Conservation (phyloP, 768 basidiomycete species). For the Mycena indigotica region DNA sequence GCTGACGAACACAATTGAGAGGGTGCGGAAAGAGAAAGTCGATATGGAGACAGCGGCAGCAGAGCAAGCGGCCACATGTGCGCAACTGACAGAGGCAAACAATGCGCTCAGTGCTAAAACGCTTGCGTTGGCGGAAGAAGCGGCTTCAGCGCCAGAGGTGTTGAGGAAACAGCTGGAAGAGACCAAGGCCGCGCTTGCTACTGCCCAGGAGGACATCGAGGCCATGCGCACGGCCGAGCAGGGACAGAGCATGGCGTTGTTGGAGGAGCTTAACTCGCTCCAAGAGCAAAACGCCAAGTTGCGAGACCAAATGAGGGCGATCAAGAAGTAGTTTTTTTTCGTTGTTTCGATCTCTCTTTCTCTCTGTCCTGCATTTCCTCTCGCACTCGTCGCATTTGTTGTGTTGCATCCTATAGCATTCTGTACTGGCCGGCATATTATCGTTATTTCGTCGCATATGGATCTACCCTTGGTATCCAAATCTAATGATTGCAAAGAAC, state of each 20-base stretch:
- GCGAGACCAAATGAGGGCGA: constrained; percentile 68
- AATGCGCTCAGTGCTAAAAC: constrained; percentile 72
- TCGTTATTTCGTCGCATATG: neutral
- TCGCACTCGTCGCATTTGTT: constrained; percentile 2
- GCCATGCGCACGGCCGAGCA: constrained; percentile 72
- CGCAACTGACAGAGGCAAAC: constrained; percentile 79
- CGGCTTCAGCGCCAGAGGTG: constrained; percentile 56
- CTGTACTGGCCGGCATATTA: neutral
- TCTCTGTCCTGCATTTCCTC: neutral
- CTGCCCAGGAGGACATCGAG: constrained; percentile 69
- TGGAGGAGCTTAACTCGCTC: constrained; percentile 86
- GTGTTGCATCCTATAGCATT: constrained; percentile 1
- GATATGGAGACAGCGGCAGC: constrained; percentile 69
- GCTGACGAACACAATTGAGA: constrained; percentile 64
- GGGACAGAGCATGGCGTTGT: constrained; percentile 75
- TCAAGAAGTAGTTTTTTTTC: constrained; percentile 43
- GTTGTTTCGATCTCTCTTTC: constrained; percentile 1
- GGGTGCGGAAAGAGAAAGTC: constrained; percentile 60
- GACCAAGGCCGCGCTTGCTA: constrained; percentile 59
- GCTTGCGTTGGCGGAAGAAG: constrained; percentile 71
- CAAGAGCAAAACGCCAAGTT: constrained; percentile 77
- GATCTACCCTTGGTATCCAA: too few relatives aligned
- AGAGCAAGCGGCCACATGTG: constrained; percentile 73
- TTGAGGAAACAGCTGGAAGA: constrained; percentile 70
- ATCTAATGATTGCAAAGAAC: too few relatives aligned